phyloP scores from a whole-genome alignment of 352 stramenopile species.

The Phytophthora melonis region DNA sequence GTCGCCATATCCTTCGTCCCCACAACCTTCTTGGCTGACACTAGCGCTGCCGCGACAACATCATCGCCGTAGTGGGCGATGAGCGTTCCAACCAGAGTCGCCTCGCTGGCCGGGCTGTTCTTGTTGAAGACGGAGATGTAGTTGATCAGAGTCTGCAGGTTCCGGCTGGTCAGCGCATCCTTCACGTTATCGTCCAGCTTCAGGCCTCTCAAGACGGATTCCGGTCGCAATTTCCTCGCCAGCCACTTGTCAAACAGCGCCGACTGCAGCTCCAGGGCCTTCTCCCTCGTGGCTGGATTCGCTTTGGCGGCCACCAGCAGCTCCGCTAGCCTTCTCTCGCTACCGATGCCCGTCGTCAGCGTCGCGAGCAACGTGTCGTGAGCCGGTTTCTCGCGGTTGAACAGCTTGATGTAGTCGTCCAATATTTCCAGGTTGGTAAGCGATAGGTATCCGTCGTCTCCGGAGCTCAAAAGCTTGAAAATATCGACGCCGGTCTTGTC shows the following conservation, averaged over 20 bases:
- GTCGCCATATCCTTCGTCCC: neutral
- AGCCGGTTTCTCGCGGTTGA: neutral
- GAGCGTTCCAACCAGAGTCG: neutral
- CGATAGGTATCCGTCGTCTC: neutral
- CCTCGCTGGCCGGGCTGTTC: neutral
- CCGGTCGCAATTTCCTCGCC: neutral
- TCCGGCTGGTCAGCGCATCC: neutral
- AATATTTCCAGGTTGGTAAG: neutral
- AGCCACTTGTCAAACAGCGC: neutral
- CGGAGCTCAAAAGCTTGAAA: neutral
- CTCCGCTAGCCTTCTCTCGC: neutral
- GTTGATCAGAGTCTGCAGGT: neutral
- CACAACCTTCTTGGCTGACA: neutral
- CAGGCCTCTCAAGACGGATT: neutral
- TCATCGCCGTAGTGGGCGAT: neutral
- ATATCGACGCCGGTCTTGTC: conserved; percentile 1
- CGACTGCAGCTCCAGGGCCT: neutral
- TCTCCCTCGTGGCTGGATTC: neutral
- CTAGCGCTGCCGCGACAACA: neutral
- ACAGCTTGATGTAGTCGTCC: neutral
- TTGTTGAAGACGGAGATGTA: neutral
- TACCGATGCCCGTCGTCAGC: neutral
- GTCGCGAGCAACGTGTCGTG: neutral
- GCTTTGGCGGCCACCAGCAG: neutral
- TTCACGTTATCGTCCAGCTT: neutral